Evolutionary conservation across 176 grass and related monocot genomes (phyloP).

Genomic region (Rhynchospora breviuscula): DNA sequence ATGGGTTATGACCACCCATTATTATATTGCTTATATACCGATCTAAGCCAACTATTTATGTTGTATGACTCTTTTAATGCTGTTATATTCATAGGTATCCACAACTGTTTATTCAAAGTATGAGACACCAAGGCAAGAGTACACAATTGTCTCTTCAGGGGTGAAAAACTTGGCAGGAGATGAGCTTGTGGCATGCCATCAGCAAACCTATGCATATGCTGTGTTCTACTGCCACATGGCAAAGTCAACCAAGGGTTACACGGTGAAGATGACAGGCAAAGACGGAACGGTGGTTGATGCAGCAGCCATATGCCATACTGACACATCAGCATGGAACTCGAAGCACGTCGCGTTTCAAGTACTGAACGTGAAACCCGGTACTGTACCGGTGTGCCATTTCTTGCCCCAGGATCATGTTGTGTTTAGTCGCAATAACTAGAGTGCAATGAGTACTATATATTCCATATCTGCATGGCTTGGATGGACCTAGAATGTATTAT

Average conservation of each 20-base stretch:
- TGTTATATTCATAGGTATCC: conserved; percentile 5
- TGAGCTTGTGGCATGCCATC: conserved; percentile 65
- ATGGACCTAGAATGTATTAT: background rate
- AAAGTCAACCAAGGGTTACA: conserved; percentile 52
- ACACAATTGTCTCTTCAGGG: conserved; percentile 32
- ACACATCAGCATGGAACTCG: conserved; percentile 74
- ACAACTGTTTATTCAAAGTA: conserved; percentile 35
- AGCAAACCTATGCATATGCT: conserved; percentile 65
- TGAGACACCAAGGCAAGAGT: conserved; percentile 42
- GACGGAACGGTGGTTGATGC: conserved; percentile 57
- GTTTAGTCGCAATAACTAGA: conserved; percentile 52
- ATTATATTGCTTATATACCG: background rate
- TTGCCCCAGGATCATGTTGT: conserved; percentile 70
- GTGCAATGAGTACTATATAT: background rate
- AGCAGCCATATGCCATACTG: conserved; percentile 65
- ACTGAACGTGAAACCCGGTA: conserved; percentile 71
- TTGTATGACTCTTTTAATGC: background rate
- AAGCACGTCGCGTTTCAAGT: conserved; percentile 74
- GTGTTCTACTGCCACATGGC: conserved; percentile 78
- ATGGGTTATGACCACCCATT: background rate
- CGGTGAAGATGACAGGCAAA: conserved; percentile 56
- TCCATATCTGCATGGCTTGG: background rate
- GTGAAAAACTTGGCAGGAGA: conserved; percentile 25
- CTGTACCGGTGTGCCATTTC: conserved; percentile 75
- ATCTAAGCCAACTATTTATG: background rate